A percentile compares a stretch with the other conserved stretches of the same genome.
phyloP scores from a whole-genome alignment of 441 rosid species.

The Jatropha podagrica region DNA sequence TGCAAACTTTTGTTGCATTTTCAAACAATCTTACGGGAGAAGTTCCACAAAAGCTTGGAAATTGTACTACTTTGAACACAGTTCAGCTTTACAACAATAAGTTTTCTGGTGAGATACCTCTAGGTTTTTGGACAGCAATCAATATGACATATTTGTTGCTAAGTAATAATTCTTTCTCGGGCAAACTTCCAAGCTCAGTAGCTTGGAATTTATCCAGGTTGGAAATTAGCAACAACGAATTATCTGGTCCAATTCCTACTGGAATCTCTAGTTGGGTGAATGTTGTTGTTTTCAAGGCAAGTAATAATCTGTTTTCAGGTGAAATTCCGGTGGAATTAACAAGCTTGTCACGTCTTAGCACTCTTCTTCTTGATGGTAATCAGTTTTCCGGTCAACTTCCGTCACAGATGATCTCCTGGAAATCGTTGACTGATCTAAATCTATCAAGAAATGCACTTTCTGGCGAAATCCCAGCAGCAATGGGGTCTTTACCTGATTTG shows the following conservation, averaged over 20 bases:
- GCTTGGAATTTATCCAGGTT: conserved; percentile 67
- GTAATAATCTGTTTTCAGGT: conserved; percentile 68
- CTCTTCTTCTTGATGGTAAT: conserved; percentile 55
- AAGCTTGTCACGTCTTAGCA: conserved; percentile 39
- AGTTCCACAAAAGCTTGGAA: conserved; percentile 65
- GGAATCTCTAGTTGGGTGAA: conserved; percentile 52
- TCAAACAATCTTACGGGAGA: conserved; percentile 62
- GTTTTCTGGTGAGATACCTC: conserved; percentile 76
- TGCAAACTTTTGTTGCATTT: conserved; percentile 58
- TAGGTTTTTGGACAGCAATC: conserved; percentile 61
- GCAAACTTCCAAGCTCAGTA: conserved; percentile 53
- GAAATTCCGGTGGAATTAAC: conserved; percentile 60
- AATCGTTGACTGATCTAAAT: conserved; percentile 39
- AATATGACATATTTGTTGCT: conserved; percentile 52
- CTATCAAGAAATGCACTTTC: conserved; percentile 65
- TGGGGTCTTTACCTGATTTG: conserved; percentile 59
- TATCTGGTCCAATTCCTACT: conserved; percentile 73
- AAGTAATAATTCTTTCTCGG: conserved; percentile 66
- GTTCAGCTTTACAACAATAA: conserved; percentile 63
- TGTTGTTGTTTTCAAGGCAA: conserved; percentile 52
- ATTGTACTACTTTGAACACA: conserved; percentile 47
- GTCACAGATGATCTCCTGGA: conserved; percentile 63
- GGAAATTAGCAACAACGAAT: conserved; percentile 65
- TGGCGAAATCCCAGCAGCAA: conserved; percentile 60
- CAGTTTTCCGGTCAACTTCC: conserved; percentile 68